Conservation (phyloP, 352 stramenopile genomes). For the Pythium dissimile region DNA sequence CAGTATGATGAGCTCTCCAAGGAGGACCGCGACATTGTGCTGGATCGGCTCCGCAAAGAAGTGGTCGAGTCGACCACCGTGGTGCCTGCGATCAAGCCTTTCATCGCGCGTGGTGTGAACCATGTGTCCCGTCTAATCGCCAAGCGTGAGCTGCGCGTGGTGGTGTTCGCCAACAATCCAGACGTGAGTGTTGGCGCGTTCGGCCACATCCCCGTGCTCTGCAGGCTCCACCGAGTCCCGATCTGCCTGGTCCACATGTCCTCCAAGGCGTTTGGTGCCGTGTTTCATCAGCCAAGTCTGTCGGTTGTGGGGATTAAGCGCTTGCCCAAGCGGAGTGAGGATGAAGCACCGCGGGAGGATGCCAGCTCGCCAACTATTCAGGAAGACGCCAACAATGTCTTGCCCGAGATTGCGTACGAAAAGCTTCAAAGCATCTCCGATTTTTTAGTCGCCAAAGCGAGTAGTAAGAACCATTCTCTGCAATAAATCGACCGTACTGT, state of each 20-base stretch:
- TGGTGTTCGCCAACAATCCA: slow-evolving; percentile 66
- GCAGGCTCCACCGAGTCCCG: slow-evolving; percentile 56
- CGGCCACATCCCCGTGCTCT: slow-evolving; percentile 65
- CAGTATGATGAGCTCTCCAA: slow-evolving; percentile 65
- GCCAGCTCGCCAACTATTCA: not conserved
- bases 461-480: slow-evolving; percentile 35
- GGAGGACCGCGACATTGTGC: slow-evolving; percentile 75
- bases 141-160: slow-evolving; percentile 42
- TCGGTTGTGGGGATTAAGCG: slow-evolving; percentile 46
- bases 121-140: slow-evolving; percentile 45
- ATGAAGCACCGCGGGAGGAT: not conserved
- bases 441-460: slow-evolving; percentile 64
- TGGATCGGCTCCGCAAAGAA: slow-evolving; percentile 71
- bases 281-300: slow-evolving; percentile 59
- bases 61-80: slow-evolving; percentile 23
- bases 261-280: slow-evolving; percentile 52
- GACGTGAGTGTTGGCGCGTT: slow-evolving; percentile 44
- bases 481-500: not conserved
- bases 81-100: slow-evolving; percentile 20
- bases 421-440: slow-evolving; percentile 53
- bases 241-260: slow-evolving; percentile 72
- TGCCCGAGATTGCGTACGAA: slow-evolving; percentile 29
- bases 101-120: slow-evolving; percentile 50
- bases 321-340: slow-evolving; percentile 1
- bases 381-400: too few relatives aligned